phyloP scores from a whole-genome alignment of 495 filamentous ascomycete genomes.

The Choiromyces venosus region DNA sequence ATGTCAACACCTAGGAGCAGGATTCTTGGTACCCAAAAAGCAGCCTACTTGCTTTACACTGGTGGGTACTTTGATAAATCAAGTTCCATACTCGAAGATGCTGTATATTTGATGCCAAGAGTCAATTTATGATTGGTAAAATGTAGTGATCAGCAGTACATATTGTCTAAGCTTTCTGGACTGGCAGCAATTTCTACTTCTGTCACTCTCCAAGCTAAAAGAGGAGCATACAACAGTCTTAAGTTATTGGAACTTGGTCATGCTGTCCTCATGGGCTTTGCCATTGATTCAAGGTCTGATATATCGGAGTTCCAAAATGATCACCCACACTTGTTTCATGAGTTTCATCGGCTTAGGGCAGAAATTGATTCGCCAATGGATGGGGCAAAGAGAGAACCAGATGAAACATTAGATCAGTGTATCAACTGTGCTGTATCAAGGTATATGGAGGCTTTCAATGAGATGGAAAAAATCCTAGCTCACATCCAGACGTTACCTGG shows the following conservation, averaged over 20 bases:
- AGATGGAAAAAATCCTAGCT: constrained; percentile 8
- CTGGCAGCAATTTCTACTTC: constrained; percentile 5
- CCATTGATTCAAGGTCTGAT: no score
- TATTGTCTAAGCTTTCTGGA: background rate
- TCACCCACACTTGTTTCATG: constrained; percentile 2
- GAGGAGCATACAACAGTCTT: constrained; percentile 6
- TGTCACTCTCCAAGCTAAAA: constrained; percentile 1
- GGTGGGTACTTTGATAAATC: background rate
- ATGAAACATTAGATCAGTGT: background rate
- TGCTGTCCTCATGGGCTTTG: no score
- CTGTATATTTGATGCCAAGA: constrained; percentile 2
- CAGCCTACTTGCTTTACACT: background rate
- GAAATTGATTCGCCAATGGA: constrained; percentile 13
- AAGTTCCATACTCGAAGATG: constrained; percentile 3
- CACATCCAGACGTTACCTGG: constrained; percentile 13
- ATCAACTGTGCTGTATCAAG: background rate
- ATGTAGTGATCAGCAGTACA: constrained; percentile 11
- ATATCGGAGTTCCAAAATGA: constrained; percentile 3
- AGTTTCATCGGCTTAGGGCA: constrained; percentile 11
- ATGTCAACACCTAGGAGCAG: background rate
- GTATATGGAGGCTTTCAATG: background rate
- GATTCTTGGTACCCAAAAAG: background rate
- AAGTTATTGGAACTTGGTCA: constrained; percentile 14
- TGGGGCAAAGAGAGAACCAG: background rate
- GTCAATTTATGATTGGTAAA: background rate